These are phyloP conservation scores for Camelina sativa DNA, from an alignment of 345 rosid species.

Conservation along the genomic window DNA sequence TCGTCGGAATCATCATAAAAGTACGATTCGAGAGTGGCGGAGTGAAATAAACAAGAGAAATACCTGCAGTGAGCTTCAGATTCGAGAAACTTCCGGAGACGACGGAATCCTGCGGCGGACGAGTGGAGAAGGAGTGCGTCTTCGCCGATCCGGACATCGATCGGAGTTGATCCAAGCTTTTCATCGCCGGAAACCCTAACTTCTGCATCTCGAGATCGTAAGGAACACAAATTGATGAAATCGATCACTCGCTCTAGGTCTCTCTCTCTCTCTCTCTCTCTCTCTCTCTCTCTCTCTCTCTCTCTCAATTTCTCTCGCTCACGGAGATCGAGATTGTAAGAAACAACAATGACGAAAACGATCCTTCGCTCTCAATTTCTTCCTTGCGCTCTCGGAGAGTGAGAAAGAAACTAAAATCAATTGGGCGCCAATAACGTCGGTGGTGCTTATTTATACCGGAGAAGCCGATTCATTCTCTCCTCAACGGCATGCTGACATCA, in stretches of 20 bases:
- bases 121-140: conserved; percentile 58
- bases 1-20: conserved; percentile 34
- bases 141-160: conserved; percentile 60
- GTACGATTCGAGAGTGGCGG: conserved; percentile 2
- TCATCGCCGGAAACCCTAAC: conserved; percentile 70
- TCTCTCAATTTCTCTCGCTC: neutral
- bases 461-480: neutral
- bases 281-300: neutral
- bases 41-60: neutral
- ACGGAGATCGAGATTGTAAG: conserved; percentile 8
- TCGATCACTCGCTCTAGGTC: neutral
- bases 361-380: neutral
- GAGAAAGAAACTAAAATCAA: neutral
- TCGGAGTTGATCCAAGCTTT: conserved; percentile 67
- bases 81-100: conserved; percentile 73
- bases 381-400: neutral
- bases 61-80: conserved; percentile 90
- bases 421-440: conserved; percentile 19
- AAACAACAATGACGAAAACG: neutral
- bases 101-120: conserved; percentile 56
- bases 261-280: neutral
- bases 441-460: neutral
- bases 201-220: conserved; percentile 63
- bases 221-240: neutral
- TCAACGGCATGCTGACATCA: conserved; percentile 12